Percentiles rank a stretch among this genome's conserved stretches.
phyloP scores from a whole-genome alignment of 2,329 filamentous ascomycete species.

The Lachnellula subtilissima region DNA sequence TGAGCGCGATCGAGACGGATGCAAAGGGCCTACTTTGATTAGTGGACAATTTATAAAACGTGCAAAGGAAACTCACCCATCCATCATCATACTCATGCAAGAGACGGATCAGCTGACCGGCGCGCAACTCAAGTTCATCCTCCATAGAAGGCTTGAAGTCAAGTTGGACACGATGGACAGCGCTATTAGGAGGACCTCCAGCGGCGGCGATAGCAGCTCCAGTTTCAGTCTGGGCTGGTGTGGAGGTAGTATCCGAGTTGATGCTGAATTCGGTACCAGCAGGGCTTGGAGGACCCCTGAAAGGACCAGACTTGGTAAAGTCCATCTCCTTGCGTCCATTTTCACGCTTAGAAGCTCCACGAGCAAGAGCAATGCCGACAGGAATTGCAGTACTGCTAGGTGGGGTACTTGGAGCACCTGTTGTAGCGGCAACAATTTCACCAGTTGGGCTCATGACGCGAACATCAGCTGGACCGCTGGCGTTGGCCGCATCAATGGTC shows the following conservation, averaged over 20 bases:
- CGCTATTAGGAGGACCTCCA: slow-evolving; percentile 52
- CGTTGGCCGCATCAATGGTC: slow-evolving; percentile 38
- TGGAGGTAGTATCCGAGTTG: slow-evolving; percentile 47
- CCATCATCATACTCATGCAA: slow-evolving; percentile 97
- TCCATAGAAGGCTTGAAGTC: slow-evolving; percentile 91
- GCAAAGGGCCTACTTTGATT: slow-evolving; percentile 68
- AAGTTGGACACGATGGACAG: slow-evolving; percentile 88
- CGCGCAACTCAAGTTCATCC: slow-evolving; percentile 78
- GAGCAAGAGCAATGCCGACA: slow-evolving; percentile 30
- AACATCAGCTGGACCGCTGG: slow-evolving; percentile 38
- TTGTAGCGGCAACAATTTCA: slow-evolving; percentile 31
- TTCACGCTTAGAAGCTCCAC: slow-evolving; percentile 54
- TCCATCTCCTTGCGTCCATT: slow-evolving; percentile 46
- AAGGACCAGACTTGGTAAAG: slow-evolving; percentile 42
- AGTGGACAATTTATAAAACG: slow-evolving; percentile 19
- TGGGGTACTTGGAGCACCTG: slow-evolving; percentile 6
- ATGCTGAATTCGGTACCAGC: slow-evolving; percentile 59
- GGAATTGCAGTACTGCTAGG: slow-evolving; percentile 1
- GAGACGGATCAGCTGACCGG: slow-evolving; percentile 80
- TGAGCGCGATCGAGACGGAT: slow-evolving; percentile 83
- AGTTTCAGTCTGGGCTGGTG: slow-evolving; percentile 40
- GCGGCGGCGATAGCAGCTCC: slow-evolving; percentile 59
- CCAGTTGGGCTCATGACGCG: slow-evolving; percentile 35
- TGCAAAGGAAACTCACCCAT: slow-evolving; percentile 62
- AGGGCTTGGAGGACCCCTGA: slow-evolving; percentile 50